Base-by-base conservation (phyloP, 1,284 basidiomycete genomes). In the Puccinia hordei region DNA sequence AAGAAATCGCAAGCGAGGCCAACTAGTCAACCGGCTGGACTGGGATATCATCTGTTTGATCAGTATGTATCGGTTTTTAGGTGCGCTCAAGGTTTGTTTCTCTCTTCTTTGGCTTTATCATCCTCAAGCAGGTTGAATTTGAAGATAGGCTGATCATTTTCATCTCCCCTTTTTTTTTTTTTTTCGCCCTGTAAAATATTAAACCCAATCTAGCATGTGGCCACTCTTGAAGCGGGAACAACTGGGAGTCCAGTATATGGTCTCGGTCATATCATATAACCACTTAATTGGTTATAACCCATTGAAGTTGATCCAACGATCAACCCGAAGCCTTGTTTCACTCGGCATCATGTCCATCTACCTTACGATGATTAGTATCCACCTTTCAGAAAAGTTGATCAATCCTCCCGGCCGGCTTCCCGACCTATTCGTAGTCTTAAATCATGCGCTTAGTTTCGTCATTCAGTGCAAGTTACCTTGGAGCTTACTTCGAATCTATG, bases 41-140 rank as follows among this genome's bases (percentile, higher is more conserved):
- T 85, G 83, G n/a, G 81, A 82, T 35, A 80, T 59, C 22, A 83
- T 83, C 10, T 89, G 90, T 15, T 86, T 97, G 66, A 88, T 91
- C 35, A 94, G 93, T 85, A 96, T 83, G 89, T 93, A n/a, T 93
- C 91, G 15, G 89, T 92, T 1, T 96, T 96, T 86, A 94, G 93
- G 94, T 93, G 72, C 66, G 88, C 83, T 13, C 35, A 69, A 61
- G 38, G 49, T 66, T 73, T 49, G 30, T 65, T 71, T 44, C 46
- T 41, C 22, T 53, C 44, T 51, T 46, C 35, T 41, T 2, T 65
- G 53, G n/a, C 24, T 33, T 55, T 30, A 46, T 66, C 44, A 66
- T 38, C 44, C 74, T 55, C 30, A 19, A 63, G 33, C 61, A 22
- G n/a, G 44, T 49, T 66, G 41, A 66, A 10, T 30, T 38, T 59